These are phyloP conservation scores for Ilex asprella DNA, from an alignment of 257 asterid genomes.

Conservation along the genomic window DNA sequence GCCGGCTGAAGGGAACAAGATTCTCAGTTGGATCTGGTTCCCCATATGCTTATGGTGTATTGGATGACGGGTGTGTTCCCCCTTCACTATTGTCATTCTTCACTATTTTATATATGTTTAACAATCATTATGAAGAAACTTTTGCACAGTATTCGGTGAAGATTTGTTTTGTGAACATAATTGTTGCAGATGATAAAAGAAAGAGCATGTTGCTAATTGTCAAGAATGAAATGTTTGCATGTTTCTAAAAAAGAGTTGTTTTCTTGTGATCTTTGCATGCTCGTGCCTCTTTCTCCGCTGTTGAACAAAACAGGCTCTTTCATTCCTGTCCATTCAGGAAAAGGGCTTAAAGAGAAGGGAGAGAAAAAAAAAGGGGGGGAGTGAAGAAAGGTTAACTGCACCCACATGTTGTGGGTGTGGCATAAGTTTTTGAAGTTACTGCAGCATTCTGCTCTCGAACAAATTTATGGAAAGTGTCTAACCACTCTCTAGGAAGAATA, in stretches of 20 bases:
- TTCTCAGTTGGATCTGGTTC: neutral
- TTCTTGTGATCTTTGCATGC: neutral
- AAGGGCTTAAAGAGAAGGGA: too few species aligned
- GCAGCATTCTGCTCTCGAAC: too few species aligned
- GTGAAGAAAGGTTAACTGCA: too few species aligned
- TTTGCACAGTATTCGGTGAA: neutral
- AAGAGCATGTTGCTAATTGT: neutral
- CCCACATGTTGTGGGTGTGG: too few species aligned
- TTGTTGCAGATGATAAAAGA: too few species aligned
- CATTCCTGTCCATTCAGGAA: too few species aligned
- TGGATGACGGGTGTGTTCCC: neutral
- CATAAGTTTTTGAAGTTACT: too few species aligned
- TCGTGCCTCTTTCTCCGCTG: neutral
- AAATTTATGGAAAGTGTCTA: too few species aligned
- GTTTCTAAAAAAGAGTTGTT: neutral
- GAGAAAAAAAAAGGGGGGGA: too few species aligned
- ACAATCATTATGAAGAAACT: too few species aligned
- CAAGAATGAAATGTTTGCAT: neutral
- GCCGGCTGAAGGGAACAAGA: neutral
- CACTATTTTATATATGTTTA: neutral
- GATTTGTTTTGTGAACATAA: neutral
- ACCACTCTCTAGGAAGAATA: too few species aligned
- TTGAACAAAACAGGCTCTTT: too few species aligned
- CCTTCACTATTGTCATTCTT: neutral
- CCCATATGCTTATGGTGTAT: neutral